phyloP scores from a whole-genome alignment of 768 basidiomycete species.

The Mrakia gelida region DNA sequence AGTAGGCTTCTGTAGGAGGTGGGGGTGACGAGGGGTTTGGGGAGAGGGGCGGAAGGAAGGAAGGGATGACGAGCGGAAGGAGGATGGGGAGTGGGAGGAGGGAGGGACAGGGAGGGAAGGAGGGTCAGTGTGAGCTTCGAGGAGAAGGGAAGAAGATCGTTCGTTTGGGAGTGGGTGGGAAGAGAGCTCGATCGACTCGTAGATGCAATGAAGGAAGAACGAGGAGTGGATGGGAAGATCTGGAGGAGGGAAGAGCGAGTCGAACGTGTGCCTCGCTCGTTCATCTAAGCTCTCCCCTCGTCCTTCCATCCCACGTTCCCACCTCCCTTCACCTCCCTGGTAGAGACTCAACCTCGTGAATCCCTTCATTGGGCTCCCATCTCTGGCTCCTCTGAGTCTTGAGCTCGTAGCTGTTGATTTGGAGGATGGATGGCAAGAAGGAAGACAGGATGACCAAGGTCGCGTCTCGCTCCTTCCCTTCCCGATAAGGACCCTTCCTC shows the following conservation, averaged over 20 bases:
- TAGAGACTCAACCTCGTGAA: not conserved
- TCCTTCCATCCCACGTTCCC: slow-evolving; percentile 8
- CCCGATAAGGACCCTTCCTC: not conserved
- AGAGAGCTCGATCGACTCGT: not conserved
- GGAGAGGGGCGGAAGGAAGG: not conserved
- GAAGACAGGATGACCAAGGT: not conserved
- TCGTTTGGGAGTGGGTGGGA: not conserved
- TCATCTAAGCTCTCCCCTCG: not conserved
- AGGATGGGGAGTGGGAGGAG: not conserved
- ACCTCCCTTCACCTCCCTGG: not conserved
- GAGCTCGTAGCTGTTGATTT: not conserved
- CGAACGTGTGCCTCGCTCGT: not conserved
- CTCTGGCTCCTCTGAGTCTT: not conserved
- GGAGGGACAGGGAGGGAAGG: not conserved
- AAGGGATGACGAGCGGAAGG: not conserved
- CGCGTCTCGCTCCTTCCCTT: not conserved
- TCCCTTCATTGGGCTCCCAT: not conserved
- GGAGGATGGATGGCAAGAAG: not conserved
- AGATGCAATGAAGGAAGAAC: not conserved
- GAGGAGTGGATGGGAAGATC: slow-evolving; percentile 5
- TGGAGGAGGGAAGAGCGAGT: not conserved
- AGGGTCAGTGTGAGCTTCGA: not conserved
- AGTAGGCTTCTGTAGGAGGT: slow-evolving; percentile 58
- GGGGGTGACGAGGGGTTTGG: not conserved
- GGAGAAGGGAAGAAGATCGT: not conserved